Evolutionary conservation across 2,329 filamentous ascomycete species (phyloP).

Genomic region (Monosporascus sp.): DNA sequence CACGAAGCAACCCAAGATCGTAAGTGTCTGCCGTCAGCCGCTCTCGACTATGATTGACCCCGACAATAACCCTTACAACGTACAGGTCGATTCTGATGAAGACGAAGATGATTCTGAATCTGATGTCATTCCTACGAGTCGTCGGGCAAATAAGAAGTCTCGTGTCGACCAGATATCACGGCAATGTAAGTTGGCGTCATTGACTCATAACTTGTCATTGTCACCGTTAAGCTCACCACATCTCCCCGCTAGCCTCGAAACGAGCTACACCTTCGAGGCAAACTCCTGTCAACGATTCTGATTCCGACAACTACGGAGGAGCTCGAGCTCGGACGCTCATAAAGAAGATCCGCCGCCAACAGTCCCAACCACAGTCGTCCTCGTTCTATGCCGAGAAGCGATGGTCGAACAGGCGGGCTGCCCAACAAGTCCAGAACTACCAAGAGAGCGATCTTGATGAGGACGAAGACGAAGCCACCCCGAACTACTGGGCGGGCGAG

Average conservation of each 20-base stretch:
- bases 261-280: conserved; percentile 50
- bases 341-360: conserved; percentile 73
- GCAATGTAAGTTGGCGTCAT: conserved; percentile 45
- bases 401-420: conserved; percentile 83
- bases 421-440: conserved; percentile 59
- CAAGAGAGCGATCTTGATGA: conserved; percentile 63
- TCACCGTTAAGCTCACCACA: conserved; percentile 13
- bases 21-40: conserved; percentile 29
- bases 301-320: conserved; percentile 74
- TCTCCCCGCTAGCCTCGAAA: conserved; percentile 47
- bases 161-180: conserved; percentile 58
- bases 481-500: conserved; percentile 62
- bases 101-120: conserved; percentile 65
- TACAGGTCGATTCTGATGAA: conserved; percentile 39
- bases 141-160: conserved; percentile 62
- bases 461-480: conserved; percentile 60
- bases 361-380: conserved; percentile 57
- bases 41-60: background rate
- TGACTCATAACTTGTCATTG: conserved; percentile 1
- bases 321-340: conserved; percentile 61
- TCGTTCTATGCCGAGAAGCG: conserved; percentile 74
- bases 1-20: conserved; percentile 51
- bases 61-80: conserved; percentile 2
- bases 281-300: conserved; percentile 54
- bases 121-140: conserved; percentile 53